A percentile compares a stretch with the other conserved stretches of the same genome.
Conservation (phyloP, 371 early-diverging fungal species). For the Mucor plumbeus region DNA sequence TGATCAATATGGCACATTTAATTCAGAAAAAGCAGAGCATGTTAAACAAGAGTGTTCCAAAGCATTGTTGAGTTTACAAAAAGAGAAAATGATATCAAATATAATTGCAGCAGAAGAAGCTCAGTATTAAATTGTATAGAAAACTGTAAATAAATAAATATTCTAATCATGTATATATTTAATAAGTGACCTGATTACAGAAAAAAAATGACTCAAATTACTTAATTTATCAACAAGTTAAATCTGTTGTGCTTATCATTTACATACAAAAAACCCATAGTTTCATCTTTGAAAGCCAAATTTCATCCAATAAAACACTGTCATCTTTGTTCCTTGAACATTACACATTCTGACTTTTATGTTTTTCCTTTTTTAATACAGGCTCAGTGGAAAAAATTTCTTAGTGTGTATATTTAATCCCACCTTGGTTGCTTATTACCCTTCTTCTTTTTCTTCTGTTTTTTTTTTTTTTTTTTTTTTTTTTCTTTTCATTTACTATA, state of each 20-base stretch:
- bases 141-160: neutral
- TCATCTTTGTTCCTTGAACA: neutral
- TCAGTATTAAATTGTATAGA: neutral
- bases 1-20: constrained; percentile 32
- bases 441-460: neutral
- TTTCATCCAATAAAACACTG: neutral
- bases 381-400: constrained; percentile 2
- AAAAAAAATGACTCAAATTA: neutral
- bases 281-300: neutral
- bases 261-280: neutral
- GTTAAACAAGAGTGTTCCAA: constrained; percentile 46
- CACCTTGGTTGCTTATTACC: neutral
- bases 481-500: constrained; percentile 18
- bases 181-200: neutral
- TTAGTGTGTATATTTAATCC: neutral
- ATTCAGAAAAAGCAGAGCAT: constrained; percentile 34
- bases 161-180: neutral
- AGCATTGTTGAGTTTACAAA: constrained; percentile 35
- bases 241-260: neutral
- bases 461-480: constrained; percentile 18
- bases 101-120: neutral
- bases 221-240: neutral
- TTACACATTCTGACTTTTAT: constrained; percentile 12
- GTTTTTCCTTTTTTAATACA: constrained; percentile 11
- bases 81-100: constrained; percentile 40